phyloP scores from a whole-genome alignment of 2,329 filamentous ascomycete genomes.

The Trichoderma sp. region DNA sequence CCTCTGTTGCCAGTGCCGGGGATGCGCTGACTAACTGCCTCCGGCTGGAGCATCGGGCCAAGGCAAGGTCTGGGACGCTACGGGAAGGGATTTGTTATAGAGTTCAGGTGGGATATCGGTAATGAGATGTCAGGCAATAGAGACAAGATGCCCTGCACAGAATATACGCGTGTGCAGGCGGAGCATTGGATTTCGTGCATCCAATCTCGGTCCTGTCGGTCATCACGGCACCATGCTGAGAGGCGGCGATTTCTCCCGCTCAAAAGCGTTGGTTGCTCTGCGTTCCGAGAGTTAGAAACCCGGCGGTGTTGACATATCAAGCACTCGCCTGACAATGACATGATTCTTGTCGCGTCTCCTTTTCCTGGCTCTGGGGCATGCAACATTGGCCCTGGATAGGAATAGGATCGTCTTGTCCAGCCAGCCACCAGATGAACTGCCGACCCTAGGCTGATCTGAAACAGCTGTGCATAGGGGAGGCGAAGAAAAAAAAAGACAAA shows the following conservation, averaged over 20 bases:
- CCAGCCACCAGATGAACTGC: background rate
- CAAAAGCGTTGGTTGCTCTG: background rate
- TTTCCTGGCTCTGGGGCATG: background rate
- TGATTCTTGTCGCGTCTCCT: background rate
- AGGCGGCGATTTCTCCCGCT: background rate
- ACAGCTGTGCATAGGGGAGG: slow-evolving; percentile 7
- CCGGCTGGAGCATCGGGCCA: background rate
- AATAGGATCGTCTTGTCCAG: background rate
- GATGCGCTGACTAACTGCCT: background rate
- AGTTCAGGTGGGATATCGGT: background rate
- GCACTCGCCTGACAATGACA: background rate
- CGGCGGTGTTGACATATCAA: background rate
- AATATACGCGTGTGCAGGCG: slow-evolving; percentile 6
- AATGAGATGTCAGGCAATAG: background rate
- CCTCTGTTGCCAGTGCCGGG: background rate
- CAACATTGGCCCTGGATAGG: background rate
- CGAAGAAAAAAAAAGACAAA: background rate
- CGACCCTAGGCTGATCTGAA: slow-evolving; percentile 3
- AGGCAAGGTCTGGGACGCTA: background rate
- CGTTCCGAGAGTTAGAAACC: background rate
- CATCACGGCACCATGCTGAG: background rate
- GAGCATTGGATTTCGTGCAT: slow-evolving; percentile 5
- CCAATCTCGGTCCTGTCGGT: background rate
- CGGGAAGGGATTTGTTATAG: background rate
- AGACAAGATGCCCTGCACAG: background rate